Conservation (phyloP, 2,329 filamentous ascomycete species). For the Penicillium thymicola region DNA sequence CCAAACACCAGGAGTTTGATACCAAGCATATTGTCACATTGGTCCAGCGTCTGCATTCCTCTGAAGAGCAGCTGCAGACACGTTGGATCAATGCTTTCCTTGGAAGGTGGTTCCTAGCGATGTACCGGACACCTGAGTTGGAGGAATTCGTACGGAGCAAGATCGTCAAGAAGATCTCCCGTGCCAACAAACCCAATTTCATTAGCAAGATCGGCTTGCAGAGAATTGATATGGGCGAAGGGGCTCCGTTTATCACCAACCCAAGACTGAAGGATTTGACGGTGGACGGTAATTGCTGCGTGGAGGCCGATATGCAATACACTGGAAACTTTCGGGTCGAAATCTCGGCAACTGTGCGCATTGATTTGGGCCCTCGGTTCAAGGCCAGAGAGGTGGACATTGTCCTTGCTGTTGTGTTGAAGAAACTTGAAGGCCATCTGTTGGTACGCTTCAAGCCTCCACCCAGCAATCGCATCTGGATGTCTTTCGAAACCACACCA, state of each 20-base stretch:
- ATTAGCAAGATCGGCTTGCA: constrained; percentile 80
- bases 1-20: constrained; percentile 72
- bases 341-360: constrained; percentile 85
- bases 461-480: constrained; percentile 94
- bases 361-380: constrained; percentile 84
- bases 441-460: constrained; percentile 88
- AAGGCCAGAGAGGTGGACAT: constrained; percentile 88
- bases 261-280: constrained; percentile 83
- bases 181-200: constrained; percentile 88
- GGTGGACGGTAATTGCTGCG: constrained; percentile 82
- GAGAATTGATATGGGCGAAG: constrained; percentile 79
- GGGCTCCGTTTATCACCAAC: constrained; percentile 84
- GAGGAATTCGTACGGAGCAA: constrained; percentile 77
- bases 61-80: constrained; percentile 84
- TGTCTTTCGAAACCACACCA: constrained; percentile 89
- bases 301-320: constrained; percentile 86
- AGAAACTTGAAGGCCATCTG: constrained; percentile 79
- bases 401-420: constrained; percentile 78
- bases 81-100: constrained; percentile 92
- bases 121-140: constrained; percentile 81
- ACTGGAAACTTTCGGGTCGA: constrained; percentile 85
- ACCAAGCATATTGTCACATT: constrained; percentile 82
- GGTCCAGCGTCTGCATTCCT: constrained; percentile 85
- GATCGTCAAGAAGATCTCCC: constrained; percentile 92
- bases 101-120: constrained; percentile 78